Base-by-base conservation (phyloP, 2,329 filamentous ascomycete genomes). In the Chaetomium sp. region DNA sequence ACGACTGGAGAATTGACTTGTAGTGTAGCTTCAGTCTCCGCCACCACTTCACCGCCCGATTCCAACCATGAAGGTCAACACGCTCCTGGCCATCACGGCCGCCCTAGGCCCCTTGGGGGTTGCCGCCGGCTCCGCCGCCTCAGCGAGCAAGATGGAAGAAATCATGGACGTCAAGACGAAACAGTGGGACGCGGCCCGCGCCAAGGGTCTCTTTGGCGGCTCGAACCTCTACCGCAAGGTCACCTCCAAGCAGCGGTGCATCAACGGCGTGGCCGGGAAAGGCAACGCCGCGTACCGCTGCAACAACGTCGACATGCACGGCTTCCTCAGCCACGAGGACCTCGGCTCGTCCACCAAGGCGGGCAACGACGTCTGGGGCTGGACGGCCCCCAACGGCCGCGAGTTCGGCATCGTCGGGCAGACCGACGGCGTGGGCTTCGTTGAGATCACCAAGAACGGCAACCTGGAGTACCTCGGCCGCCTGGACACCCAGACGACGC, bases 371-470 rank as follows among this genome's bases (percentile, higher is more conserved):
- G 63, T 67, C 45, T 67, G 65, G 65, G 83, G 83, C 6, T 84
- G 83, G 83, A 83, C 81, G 47, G 80, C 82, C 19, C 74, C 75
- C 0, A 77, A 80, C 51, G 82, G 82, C 29, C 82, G 57, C 8
- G 57, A 60, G 47, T 60, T 60, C 31, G 57, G 57, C 21, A 50
- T 60, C 47, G 57, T 60, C 21, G 57, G 57, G 29, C 57, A 60
- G 47, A 38, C 27, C 7, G 57, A 60, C 47, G 57, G 57, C 31
- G 47, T 51, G 5, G 57, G 45, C 29, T 60, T 60, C n/a, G 57
- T 60, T 47, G 57, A 60, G 57, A 51, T 60, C 45, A 53, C 45
- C 6, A 4, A 9, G n/a, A 38, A 51, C 45, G 57, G 57, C 47
- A 38, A 50, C 12, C 57, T 60, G 12, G 45, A 51, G 23, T 60